Evolutionary conservation across 106 monocot species (phyloP).

Genomic region (Phalaenopsis aphrodite): DNA sequence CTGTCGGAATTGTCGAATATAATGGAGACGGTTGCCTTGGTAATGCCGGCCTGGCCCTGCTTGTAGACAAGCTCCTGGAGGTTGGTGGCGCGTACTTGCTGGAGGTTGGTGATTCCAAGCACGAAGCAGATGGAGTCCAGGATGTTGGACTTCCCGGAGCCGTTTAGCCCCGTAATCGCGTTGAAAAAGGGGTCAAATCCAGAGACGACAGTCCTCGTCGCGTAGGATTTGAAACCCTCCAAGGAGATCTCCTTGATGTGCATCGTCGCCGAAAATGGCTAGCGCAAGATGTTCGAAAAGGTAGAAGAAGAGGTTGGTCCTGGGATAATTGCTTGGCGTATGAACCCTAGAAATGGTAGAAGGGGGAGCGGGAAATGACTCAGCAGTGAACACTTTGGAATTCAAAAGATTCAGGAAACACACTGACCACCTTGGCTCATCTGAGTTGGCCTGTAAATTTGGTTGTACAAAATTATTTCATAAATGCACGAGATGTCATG

Average conservation of each 20-base stretch:
- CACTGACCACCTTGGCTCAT: no score
- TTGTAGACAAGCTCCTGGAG: conserved; percentile 98
- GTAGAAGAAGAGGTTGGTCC: background rate
- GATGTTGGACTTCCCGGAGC: conserved; percentile 96
- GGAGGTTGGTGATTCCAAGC: conserved; percentile 91
- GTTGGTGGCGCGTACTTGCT: conserved; percentile 82
- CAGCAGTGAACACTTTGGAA: no score
- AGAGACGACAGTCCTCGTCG: conserved; percentile 80
- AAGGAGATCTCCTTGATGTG: conserved; percentile 78
- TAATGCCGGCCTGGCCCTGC: conserved; percentile 98
- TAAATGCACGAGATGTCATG: no score
- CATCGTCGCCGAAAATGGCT: conserved; percentile 26
- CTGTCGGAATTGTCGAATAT: conserved; percentile 88
- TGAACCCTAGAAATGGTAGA: background rate
- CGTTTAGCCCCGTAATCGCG: conserved; percentile 96
- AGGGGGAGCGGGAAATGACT: no score
- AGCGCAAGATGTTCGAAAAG: background rate
- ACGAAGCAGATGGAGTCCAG: conserved; percentile 99
- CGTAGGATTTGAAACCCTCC: conserved; percentile 97
- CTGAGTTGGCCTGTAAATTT: no score
- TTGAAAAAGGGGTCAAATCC: conserved; percentile 97
- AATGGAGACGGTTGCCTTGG: conserved; percentile 91
- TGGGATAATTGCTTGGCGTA: background rate
- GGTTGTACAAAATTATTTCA: no score
- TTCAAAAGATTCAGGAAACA: no score